Evolutionary conservation across 352 stramenopile genomes (phyloP).

Genomic region (Phytophthora lateralis): DNA sequence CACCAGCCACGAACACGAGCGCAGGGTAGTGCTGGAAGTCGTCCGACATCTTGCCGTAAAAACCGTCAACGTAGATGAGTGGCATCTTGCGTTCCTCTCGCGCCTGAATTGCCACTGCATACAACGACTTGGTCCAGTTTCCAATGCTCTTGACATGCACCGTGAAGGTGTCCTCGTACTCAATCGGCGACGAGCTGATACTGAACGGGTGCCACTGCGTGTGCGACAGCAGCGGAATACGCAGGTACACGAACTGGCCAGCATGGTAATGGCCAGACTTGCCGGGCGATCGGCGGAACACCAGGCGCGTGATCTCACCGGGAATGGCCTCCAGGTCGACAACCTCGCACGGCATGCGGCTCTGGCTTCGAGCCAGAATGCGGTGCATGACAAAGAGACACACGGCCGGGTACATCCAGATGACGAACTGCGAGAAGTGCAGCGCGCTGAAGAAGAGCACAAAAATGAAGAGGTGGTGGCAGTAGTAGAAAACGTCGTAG

Average conservation of each 20-base stretch:
- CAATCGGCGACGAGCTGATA: constrained; percentile 84
- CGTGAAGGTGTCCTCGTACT: constrained; percentile 86
- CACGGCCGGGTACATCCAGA: constrained; percentile 84
- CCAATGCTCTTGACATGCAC: constrained; percentile 83
- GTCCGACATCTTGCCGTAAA: constrained; percentile 86
- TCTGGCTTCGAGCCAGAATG: constrained; percentile 74
- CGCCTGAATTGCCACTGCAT: constrained; percentile 73
- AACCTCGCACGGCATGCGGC: constrained; percentile 72
- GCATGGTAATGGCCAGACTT: constrained; percentile 84
- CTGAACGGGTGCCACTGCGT: constrained; percentile 88
- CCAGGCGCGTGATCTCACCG: constrained; percentile 81
- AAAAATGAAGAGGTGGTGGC: constrained; percentile 88
- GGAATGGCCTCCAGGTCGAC: constrained; percentile 85
- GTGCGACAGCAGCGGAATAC: constrained; percentile 69
- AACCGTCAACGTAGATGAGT: constrained; percentile 84
- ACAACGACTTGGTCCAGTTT: constrained; percentile 80
- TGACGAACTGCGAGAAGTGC: constrained; percentile 83
- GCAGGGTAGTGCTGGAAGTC: constrained; percentile 84
- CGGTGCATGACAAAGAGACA: constrained; percentile 86
- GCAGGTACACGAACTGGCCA: constrained; percentile 82
- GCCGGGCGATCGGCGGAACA: constrained; percentile 75
- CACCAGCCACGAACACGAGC: constrained; percentile 80
- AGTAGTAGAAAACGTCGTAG: constrained; percentile 91
- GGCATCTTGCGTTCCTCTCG: constrained; percentile 80
- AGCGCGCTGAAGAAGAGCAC: constrained; percentile 69